phyloP scores from a whole-genome alignment of 169 alveolate genomes.

The Plasmodium gallinaceum region DNA sequence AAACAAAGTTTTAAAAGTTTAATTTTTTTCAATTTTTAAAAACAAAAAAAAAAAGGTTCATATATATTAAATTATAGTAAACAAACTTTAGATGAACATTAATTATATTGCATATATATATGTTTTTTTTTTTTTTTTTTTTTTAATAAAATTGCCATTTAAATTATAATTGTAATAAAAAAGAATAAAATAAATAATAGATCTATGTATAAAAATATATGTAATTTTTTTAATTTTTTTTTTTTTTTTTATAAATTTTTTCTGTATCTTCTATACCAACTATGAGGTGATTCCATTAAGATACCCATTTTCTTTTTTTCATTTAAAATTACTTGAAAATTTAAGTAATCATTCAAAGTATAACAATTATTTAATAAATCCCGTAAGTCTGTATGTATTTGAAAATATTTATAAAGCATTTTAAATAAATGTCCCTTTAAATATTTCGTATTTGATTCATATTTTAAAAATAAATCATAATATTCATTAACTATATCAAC shows the following conservation, averaged over 20 bases:
- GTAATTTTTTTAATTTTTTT: no score
- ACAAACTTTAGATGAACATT: background rate
- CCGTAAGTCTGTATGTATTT: conserved; percentile 57
- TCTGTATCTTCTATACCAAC: conserved; percentile 74
- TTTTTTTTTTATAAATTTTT: background rate
- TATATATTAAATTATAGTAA: no score
- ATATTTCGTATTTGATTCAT: conserved; percentile 70
- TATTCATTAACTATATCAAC: conserved; percentile 65
- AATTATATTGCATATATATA: background rate
- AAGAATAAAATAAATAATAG: background rate
- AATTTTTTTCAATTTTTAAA: no score
- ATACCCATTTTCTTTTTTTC: conserved; percentile 21
- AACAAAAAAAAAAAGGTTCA: no score
- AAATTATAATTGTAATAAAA: background rate
- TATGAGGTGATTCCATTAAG: conserved; percentile 30
- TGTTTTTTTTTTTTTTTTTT: background rate
- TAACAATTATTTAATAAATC: conserved; percentile 67
- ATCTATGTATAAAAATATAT: background rate
- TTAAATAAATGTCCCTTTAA: conserved; percentile 67
- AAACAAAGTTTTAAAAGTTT: no score
- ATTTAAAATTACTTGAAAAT: conserved; percentile 22
- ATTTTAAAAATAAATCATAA: conserved; percentile 60
- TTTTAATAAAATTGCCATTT: background rate
- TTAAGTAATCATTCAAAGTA: conserved; percentile 43
- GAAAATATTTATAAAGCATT: conserved; percentile 60